phyloP scores from a whole-genome alignment of 192 early-diverging fungal genomes.

The Allomyces javanicus region DNA sequence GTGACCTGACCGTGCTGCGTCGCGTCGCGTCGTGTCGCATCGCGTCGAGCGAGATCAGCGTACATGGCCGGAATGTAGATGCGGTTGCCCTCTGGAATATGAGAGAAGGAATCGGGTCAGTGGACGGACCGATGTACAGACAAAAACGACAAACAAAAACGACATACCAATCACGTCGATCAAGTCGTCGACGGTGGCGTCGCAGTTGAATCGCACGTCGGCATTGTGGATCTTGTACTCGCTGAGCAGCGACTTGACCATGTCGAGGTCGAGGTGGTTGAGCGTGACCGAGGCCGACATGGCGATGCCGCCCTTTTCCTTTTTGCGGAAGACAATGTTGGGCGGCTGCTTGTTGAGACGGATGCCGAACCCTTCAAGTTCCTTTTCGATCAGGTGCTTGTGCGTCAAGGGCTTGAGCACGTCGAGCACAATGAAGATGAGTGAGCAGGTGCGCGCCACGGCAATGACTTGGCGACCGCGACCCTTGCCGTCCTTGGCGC shows the following conservation, averaged over 20 bases:
- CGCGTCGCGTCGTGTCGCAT: background rate
- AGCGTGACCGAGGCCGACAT: conserved; percentile 84
- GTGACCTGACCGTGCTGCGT: no score
- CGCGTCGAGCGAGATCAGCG: background rate
- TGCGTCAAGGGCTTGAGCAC: conserved; percentile 79
- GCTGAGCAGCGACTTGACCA: conserved; percentile 78
- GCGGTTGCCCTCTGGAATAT: background rate
- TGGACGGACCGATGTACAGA: background rate
- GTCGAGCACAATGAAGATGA: conserved; percentile 96
- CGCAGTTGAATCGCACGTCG: conserved; percentile 39
- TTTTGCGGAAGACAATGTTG: conserved; percentile 98
- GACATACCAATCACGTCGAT: conserved; percentile 1
- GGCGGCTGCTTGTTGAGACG: conserved; percentile 68
- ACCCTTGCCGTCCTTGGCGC: conserved; percentile 92
- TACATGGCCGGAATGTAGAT: background rate
- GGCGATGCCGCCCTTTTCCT: conserved; percentile 94
- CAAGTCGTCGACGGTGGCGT: background rate
- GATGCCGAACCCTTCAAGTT: conserved; percentile 56
- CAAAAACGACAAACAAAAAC: background rate
- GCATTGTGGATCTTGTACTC: conserved; percentile 97
- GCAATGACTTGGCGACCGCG: conserved; percentile 95
- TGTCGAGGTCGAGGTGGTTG: conserved; percentile 68
- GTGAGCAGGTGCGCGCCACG: conserved; percentile 85
- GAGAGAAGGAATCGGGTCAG: background rate
- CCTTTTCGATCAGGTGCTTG: conserved; percentile 14